Base-by-base conservation (phyloP, 1,139 yeast genomes). In the Sugiyamaella xylanicola region DNA sequence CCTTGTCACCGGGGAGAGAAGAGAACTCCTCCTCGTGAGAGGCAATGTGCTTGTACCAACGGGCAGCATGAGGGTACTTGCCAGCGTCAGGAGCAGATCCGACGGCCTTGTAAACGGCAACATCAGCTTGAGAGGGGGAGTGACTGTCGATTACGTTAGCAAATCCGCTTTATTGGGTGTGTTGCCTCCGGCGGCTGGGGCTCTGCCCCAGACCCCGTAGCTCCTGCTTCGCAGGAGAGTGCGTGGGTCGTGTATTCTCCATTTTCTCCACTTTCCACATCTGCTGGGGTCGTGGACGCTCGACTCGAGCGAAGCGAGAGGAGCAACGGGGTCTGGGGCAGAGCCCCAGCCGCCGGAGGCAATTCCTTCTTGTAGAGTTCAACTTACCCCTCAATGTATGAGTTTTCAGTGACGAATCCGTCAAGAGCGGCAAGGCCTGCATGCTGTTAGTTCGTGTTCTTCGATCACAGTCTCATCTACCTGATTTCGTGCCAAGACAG, bases 31-130 rank as follows among this genome's bases (percentile, higher is more conserved):
- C 90, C 68, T 91, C 81, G 84, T 84, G 87, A 60, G 96, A 84
- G 75, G 95, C 95, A 74, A 92, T 85, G 90, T 91, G 97, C 86
- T 88, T 88, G 84, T 87, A 90, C 97, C 97, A 93, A 84, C 98
- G 91, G 74, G 96, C 79, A 74, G 91, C 90, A 77, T 88, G 86
- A 77, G 98, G 97, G 88, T 78, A 92, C 78, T 89, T 82, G 72
- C 81, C 77, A 47, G 73, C 72, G 53, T 72, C 74, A 57, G 77
- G 76, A 55, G 68, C 70, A 58, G 71, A 53, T 79, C 89, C 96
- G 85, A 93, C 92, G 77, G 97, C 93, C 83, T 89, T 85, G 95
- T 84, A 75, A 59, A 84, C 92, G 67, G 91, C 77, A 65, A 89
- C 99, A 74, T 93, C 98, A 74, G 97, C 97, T 81, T 90, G 97